phyloP scores from a whole-genome alignment of 1,284 basidiomycete genomes.

The Chondrostereum purpureum region DNA sequence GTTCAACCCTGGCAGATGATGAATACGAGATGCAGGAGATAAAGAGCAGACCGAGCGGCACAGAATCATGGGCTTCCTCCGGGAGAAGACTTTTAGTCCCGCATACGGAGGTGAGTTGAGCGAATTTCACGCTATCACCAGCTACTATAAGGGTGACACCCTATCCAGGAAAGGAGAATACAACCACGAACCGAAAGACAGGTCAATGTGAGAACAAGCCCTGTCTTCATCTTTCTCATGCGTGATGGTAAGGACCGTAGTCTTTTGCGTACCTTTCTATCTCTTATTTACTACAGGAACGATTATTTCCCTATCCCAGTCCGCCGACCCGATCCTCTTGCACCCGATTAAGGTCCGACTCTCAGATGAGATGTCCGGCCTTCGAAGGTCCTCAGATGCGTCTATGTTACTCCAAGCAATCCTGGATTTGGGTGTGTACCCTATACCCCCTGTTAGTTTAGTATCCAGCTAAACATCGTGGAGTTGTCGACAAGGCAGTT shows the following conservation, averaged over 20 bases:
- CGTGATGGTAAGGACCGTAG: background rate
- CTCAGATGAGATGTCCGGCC: slow-evolving; percentile 44
- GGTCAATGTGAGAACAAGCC: background rate
- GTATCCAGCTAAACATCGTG: background rate
- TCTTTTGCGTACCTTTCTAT: background rate
- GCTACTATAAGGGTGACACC: no score
- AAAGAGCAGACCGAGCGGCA: no score
- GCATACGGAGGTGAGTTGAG: no score
- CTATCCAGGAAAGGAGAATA: no score
- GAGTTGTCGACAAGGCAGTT: slow-evolving; percentile 56
- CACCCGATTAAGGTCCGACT: background rate
- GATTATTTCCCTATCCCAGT: background rate
- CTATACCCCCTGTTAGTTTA: slow-evolving; percentile 5
- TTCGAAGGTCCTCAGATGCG: slow-evolving; percentile 55
- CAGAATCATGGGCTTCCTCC: no score
- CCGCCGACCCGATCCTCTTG: background rate
- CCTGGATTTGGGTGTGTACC: slow-evolving; percentile 49
- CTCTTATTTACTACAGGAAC: background rate
- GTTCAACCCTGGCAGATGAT: slow-evolving; percentile 26
- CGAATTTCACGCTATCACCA: no score
- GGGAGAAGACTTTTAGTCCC: no score
- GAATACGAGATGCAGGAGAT: background rate
- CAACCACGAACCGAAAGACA: background rate
- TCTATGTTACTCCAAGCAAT: slow-evolving; percentile 57
- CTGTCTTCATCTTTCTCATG: background rate